Conservation (phyloP, 108 stramenopile genomes). For the Cyclotella cryptica region DNA sequence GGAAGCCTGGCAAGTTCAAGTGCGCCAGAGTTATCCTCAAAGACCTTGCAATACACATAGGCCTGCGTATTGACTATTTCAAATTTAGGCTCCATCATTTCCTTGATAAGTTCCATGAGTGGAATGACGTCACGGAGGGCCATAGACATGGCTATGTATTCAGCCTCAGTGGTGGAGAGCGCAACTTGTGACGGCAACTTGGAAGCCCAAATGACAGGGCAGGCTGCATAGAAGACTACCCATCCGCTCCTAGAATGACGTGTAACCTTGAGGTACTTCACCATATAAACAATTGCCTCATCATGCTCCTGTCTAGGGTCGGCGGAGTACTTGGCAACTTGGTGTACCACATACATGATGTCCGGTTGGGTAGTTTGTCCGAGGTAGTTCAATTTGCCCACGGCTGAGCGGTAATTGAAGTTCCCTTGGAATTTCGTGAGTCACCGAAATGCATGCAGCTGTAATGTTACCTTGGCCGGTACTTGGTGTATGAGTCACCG, state of each 20-base stretch:
- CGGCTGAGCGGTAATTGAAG: no score
- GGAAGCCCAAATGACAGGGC: neutral
- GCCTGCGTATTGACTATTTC: conserved; percentile 19
- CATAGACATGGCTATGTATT: conserved; percentile 21
- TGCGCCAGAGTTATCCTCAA: conserved; percentile 47
- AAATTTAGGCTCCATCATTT: conserved; percentile 19
- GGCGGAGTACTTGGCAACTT: no score
- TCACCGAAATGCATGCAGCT: no score
- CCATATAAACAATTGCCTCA: no score
- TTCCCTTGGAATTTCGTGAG: no score
- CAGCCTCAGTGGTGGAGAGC: conserved; percentile 18
- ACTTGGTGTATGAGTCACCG: no score
- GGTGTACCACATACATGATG: no score
- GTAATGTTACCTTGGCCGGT: no score
- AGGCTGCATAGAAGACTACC: conserved; percentile 9
- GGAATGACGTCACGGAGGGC: conserved; percentile 20
- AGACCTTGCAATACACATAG: conserved; percentile 31
- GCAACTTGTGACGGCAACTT: conserved; percentile 17
- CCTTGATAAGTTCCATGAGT: conserved; percentile 16
- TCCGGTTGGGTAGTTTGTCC: no score
- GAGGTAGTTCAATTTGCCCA: no score
- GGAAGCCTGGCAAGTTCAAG: conserved; percentile 18
- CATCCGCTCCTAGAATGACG: conserved; percentile 25
- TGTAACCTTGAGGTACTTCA: no score
- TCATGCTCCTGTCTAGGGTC: no score